Conservation (phyloP, 164 flowering plant genomes). For the Echeveria elegans region DNA sequence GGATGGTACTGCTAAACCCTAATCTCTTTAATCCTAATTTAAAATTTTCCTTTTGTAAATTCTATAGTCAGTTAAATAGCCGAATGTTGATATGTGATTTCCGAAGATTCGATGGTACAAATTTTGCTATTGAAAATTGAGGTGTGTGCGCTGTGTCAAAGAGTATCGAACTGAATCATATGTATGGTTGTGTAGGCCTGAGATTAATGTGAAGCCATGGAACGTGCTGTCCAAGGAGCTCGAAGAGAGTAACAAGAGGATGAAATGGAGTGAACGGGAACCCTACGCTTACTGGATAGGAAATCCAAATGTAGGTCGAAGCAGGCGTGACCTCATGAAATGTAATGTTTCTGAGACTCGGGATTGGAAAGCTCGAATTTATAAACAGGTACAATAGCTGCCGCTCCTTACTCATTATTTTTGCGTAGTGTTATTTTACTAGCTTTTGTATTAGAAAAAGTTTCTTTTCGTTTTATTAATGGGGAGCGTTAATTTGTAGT, state of each 20-base stretch:
- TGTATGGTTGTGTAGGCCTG: constrained; percentile 44
- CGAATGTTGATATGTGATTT: too few relatives aligned
- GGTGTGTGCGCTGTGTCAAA: too few relatives aligned
- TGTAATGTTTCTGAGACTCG: constrained; percentile 44
- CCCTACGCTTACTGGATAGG: constrained; percentile 78
- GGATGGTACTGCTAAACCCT: constrained; percentile 36
- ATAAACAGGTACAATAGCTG: too few relatives aligned
- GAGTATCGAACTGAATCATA: too few relatives aligned
- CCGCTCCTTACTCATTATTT: too few relatives aligned
- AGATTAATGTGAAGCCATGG: constrained; percentile 69
- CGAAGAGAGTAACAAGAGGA: constrained; percentile 41
- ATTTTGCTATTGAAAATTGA: too few relatives aligned
- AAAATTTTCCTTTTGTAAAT: not conserved
- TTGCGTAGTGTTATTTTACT: too few relatives aligned
- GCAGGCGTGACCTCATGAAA: constrained; percentile 47
- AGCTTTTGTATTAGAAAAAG: too few relatives aligned
- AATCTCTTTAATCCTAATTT: not conserved
- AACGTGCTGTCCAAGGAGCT: constrained; percentile 33
- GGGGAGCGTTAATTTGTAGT: too few relatives aligned
- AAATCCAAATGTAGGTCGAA: constrained; percentile 39
- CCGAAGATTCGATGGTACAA: too few relatives aligned
- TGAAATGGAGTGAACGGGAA: constrained; percentile 50
- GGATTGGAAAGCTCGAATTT: constrained; percentile 61
- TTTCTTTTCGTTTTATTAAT: too few relatives aligned
- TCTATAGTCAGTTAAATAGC: too few relatives aligned